Conservation (phyloP, 2,329 filamentous ascomycete genomes). For the Mycocentrospora acerina region DNA sequence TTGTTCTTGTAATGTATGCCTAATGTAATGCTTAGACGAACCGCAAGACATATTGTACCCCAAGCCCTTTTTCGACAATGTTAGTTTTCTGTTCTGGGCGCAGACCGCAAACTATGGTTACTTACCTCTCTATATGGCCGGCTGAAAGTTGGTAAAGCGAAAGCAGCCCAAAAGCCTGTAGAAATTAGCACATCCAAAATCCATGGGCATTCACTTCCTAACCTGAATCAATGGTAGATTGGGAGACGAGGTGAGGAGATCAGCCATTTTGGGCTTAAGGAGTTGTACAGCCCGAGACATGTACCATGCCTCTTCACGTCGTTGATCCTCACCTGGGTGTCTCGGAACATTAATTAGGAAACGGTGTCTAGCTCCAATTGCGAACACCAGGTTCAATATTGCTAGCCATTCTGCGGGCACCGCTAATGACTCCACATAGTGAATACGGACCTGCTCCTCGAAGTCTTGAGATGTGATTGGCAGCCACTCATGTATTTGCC, state of each 20-base stretch:
- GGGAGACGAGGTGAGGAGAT: neutral
- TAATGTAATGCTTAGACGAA: slow-evolving; percentile 1
- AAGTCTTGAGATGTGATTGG: slow-evolving; percentile 1
- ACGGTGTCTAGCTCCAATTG: slow-evolving; percentile 4
- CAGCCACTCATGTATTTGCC: slow-evolving; percentile 3
- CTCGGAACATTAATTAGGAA: neutral
- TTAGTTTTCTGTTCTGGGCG: no score
- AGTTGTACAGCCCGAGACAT: slow-evolving; percentile 1
- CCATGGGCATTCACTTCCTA: neutral
- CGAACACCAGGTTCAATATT: slow-evolving; percentile 5
- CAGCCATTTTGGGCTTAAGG: neutral
- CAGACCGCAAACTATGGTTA: neutral
- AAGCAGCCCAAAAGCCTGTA: neutral
- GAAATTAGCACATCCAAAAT: neutral
- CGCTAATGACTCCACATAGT: neutral
- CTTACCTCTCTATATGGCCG: neutral
- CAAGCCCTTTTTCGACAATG: slow-evolving; percentile 1
- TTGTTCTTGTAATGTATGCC: slow-evolving; percentile 1
- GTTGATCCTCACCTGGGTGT: neutral
- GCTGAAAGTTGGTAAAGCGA: neutral
- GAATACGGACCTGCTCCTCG: neutral
- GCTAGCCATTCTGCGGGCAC: slow-evolving; percentile 4
- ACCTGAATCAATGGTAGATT: slow-evolving; percentile 3
- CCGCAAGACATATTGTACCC: slow-evolving; percentile 1
- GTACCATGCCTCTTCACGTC: neutral